Percentiles rank a stretch among this genome's conserved stretches.
Evolutionary conservation across 208 protist species (phyloP).

Genomic region (Trypanosoma conorhini): DNA sequence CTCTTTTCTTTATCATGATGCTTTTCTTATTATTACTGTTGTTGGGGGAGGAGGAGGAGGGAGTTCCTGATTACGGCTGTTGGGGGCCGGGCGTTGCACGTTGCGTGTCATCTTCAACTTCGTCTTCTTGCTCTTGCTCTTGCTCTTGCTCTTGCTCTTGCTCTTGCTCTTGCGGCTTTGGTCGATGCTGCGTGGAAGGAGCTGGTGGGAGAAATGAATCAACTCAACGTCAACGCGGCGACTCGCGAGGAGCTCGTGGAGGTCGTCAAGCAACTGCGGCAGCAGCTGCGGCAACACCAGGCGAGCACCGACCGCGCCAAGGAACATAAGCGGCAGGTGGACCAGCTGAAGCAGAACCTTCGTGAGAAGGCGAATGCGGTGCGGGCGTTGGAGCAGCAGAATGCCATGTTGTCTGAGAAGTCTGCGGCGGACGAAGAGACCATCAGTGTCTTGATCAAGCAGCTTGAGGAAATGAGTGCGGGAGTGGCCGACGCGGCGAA

Average conservation of each 20-base stretch:
- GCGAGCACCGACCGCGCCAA: constrained; percentile 10
- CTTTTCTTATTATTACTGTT: too few species aligned
- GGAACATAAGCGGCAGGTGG: constrained; percentile 52
- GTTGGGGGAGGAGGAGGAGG: too few species aligned
- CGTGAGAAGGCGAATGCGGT: constrained; percentile 61
- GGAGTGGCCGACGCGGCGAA: neutral
- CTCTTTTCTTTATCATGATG: too few species aligned
- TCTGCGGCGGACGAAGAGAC: constrained; percentile 75
- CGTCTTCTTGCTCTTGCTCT: too few species aligned
- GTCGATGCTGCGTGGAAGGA: too few species aligned
- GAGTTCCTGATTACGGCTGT: too few species aligned
- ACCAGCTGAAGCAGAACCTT: constrained; percentile 39
- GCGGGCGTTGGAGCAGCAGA: constrained; percentile 52
- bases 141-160: too few species aligned
- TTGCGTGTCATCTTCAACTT: too few species aligned
- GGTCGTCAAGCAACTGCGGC: constrained; percentile 48
- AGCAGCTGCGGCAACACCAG: constrained; percentile 36
- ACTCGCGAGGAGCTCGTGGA: constrained; percentile 62
- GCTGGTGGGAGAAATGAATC: constrained; percentile 11
- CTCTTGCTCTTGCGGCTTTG: too few species aligned
- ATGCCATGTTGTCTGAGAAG: constrained; percentile 58
- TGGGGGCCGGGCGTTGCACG: too few species aligned
- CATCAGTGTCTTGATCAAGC: constrained; percentile 62
- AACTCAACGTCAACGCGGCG: constrained; percentile 18
- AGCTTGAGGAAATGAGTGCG: constrained; percentile 50